Conservation (phyloP, 306 rosid species). For the Comarum palustre region DNA sequence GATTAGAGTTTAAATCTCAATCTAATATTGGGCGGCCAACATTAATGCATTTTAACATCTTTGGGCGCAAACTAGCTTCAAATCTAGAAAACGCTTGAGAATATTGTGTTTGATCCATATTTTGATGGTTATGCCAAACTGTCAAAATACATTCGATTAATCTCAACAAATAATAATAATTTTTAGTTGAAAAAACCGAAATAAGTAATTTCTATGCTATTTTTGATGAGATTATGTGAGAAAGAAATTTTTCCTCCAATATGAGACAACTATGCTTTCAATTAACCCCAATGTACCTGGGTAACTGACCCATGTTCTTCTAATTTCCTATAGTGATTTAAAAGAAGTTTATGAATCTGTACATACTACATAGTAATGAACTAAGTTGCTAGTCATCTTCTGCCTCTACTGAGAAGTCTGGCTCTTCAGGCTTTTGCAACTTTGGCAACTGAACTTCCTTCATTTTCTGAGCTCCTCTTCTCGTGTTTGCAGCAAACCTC, state of each 20-base stretch:
- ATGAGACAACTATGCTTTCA: not conserved
- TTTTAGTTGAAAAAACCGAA: too few relatives aligned
- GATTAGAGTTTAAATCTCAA: too few relatives aligned
- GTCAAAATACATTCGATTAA: not conserved
- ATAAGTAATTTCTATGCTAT: not conserved
- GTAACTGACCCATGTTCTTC: not conserved
- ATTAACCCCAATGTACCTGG: not conserved
- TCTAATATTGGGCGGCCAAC: too few relatives aligned
- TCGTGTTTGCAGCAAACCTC: constrained; percentile 70
- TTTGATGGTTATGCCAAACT: not conserved
- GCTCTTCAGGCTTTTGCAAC: constrained; percentile 89
- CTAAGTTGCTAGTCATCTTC: constrained; percentile 46
- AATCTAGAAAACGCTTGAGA: too few relatives aligned
- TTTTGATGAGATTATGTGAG: not conserved
- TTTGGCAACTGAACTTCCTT: constrained; percentile 57
- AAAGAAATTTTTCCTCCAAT: not conserved
- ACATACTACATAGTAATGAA: not conserved
- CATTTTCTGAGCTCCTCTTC: constrained; percentile 66
- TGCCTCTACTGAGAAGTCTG: constrained; percentile 70
- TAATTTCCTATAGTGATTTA: not conserved
- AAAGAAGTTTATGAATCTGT: too few relatives aligned
- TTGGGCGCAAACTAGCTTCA: too few relatives aligned
- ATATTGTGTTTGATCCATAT: too few relatives aligned
- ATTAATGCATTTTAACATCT: too few relatives aligned
- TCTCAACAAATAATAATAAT: not conserved